Conservation (phyloP, 441 rosid species). For the Pelargonium hybrid region DNA sequence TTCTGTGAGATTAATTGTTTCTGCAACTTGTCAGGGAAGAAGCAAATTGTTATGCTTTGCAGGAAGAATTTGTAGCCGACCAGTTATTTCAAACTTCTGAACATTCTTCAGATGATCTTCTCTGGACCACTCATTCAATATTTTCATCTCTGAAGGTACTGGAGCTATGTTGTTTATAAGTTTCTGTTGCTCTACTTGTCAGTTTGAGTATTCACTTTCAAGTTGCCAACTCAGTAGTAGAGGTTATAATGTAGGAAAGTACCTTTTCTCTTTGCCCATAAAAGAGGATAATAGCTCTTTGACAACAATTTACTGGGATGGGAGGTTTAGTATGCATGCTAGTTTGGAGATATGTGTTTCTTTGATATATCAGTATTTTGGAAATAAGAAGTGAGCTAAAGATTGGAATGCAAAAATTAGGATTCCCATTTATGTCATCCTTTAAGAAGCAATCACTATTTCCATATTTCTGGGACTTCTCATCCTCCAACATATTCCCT, state of each 20-base stretch:
- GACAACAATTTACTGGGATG: background rate
- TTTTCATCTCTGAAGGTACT: slow-evolving; percentile 63
- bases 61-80: slow-evolving; percentile 80
- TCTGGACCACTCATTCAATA: slow-evolving; percentile 46
- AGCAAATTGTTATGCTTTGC: slow-evolving; percentile 55
- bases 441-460: too few species aligned
- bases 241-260: background rate
- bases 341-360: background rate
- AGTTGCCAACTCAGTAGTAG: background rate
- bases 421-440: background rate
- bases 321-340: background rate
- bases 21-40: slow-evolving; percentile 53
- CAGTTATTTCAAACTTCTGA: slow-evolving; percentile 74
- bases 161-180: slow-evolving; percentile 12
- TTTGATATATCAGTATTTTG: background rate
- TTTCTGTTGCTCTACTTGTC: slow-evolving; percentile 7
- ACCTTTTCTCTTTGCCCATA: background rate
- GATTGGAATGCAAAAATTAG: background rate
- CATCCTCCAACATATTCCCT: background rate
- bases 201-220: background rate
- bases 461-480: too few species aligned
- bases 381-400: background rate
- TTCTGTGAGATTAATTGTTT: slow-evolving; percentile 14
- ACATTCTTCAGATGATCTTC: slow-evolving; percentile 62
- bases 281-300: background rate